Evolutionary conservation across 2,329 filamentous ascomycete genomes (phyloP).

Genomic region (Arthroderma sp.): DNA sequence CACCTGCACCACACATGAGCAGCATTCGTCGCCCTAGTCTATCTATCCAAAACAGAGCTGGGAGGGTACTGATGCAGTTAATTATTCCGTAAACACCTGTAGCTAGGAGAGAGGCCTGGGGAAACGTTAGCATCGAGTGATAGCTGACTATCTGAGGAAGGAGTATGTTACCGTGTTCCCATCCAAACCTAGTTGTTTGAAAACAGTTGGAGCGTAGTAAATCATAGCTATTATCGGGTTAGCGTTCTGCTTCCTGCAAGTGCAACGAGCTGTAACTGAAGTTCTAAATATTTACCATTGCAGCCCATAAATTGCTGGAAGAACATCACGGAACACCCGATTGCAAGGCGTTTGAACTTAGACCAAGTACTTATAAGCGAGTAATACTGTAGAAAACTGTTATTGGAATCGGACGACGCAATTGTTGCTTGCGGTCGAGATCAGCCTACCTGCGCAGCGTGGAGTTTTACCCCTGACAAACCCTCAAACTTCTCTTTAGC

Average conservation of each 20-base stretch:
- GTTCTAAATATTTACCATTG: constrained; percentile 26
- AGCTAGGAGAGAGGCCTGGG: constrained; percentile 24
- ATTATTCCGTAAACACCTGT: constrained; percentile 31
- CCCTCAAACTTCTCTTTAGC: constrained; percentile 21
- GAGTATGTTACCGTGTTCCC: constrained; percentile 20
- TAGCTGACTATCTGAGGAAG: not conserved
- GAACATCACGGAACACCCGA: constrained; percentile 31
- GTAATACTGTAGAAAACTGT: constrained; percentile 18
- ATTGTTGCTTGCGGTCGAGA: not conserved
- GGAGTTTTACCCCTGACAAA: constrained; percentile 21
- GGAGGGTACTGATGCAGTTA: constrained; percentile 27
- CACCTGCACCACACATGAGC: constrained; percentile 27
- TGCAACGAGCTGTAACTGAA: not conserved
- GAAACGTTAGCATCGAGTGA: not conserved
- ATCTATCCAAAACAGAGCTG: constrained; percentile 27
- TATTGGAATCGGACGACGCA: not conserved
- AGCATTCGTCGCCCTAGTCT: constrained; percentile 24
- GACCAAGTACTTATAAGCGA: constrained; percentile 27
- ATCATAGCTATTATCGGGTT: constrained; percentile 28
- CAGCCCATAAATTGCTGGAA: constrained; percentile 39
- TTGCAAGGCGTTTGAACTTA: constrained; percentile 28
- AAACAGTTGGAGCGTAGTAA: constrained; percentile 40
- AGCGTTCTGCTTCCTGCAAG: not conserved
- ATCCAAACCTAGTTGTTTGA: constrained; percentile 33
- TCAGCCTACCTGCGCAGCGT: constrained; percentile 23